These are phyloP conservation scores for Ogataea angusta DNA, from an alignment of 805 yeast genomes.

Conservation along the genomic window DNA sequence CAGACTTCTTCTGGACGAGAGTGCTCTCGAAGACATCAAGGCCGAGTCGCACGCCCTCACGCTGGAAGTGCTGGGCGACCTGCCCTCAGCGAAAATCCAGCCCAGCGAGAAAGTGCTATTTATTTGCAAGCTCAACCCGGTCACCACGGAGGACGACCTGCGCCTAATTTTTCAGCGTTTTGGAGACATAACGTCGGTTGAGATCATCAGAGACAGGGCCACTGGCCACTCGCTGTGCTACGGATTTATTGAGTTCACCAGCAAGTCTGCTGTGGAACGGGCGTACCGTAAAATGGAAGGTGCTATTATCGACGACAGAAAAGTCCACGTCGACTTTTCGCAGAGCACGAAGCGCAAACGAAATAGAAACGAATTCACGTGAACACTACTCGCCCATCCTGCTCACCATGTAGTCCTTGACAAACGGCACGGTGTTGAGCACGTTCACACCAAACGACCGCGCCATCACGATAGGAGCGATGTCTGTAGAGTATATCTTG, in stretches of 20 bases:
- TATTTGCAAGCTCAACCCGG: slow-evolving; percentile 60
- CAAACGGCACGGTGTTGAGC: slow-evolving; percentile 57
- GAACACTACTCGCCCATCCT: slow-evolving; percentile 32
- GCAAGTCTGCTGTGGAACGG: slow-evolving; percentile 48
- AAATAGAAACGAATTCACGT: neutral
- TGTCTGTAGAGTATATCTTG: slow-evolving; percentile 75
- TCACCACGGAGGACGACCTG: slow-evolving; percentile 57
- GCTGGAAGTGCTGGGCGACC: slow-evolving; percentile 60
- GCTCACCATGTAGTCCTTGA: slow-evolving; percentile 68
- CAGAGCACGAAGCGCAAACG: slow-evolving; percentile 42
- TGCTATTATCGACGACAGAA: slow-evolving; percentile 59
- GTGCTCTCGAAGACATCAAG: slow-evolving; percentile 23
- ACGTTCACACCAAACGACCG: slow-evolving; percentile 75
- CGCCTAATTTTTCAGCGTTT: slow-evolving; percentile 56
- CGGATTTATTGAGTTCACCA: slow-evolving; percentile 59
- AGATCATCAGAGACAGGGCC: slow-evolving; percentile 46
- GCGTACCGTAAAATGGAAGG: slow-evolving; percentile 63
- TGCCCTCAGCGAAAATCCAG: slow-evolving; percentile 52
- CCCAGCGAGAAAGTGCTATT: slow-evolving; percentile 64
- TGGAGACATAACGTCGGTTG: slow-evolving; percentile 51
- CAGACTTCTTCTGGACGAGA: slow-evolving; percentile 28
- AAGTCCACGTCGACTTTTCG: slow-evolving; percentile 66
- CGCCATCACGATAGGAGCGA: slow-evolving; percentile 66
- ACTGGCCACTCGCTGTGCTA: slow-evolving; percentile 53
- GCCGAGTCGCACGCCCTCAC: slow-evolving; percentile 56